Evolutionary conservation across 2,329 filamentous ascomycete species (phyloP).

Genomic region (Thielaviopsis euricoi): DNA sequence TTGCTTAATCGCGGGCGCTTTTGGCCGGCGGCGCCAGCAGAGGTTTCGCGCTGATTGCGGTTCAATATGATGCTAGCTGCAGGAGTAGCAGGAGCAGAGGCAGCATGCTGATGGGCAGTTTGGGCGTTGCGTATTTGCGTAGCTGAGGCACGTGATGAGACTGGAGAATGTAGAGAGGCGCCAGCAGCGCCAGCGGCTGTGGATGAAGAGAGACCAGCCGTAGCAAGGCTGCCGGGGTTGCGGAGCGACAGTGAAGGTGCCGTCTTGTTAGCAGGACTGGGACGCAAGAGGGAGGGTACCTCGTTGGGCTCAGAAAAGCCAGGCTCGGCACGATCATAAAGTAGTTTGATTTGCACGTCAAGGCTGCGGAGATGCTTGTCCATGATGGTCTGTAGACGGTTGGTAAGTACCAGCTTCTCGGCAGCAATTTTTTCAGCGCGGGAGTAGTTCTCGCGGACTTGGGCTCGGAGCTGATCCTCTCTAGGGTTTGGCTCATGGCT

Average conservation of each 20-base stretch:
- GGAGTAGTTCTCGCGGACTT: conserved; percentile 51
- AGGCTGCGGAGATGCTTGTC: conserved; percentile 47
- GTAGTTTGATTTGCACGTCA: conserved; percentile 44
- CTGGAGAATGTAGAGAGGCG: conserved; percentile 20
- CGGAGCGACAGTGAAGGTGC: conserved; percentile 15
- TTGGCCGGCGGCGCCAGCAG: conserved; percentile 32
- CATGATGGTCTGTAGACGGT: conserved; percentile 43
- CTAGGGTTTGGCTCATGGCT: conserved; percentile 59
- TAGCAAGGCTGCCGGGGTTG: conserved; percentile 1
- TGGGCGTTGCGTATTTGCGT: conserved; percentile 34
- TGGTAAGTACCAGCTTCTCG: conserved; percentile 56
- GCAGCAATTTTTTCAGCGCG: conserved; percentile 54
- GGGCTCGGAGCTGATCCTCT: conserved; percentile 50
- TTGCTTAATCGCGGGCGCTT: conserved; percentile 31
- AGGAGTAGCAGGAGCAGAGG: conserved; percentile 43
- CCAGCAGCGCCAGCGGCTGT: background rate
- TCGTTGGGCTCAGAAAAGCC: conserved; percentile 46
- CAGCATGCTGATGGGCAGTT: conserved; percentile 29
- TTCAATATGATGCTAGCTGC: conserved; percentile 43
- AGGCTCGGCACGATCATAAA: conserved; percentile 44
- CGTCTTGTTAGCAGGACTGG: conserved; percentile 35
- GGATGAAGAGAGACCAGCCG: background rate
- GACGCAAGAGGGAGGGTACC: conserved; percentile 44
- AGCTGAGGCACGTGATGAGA: conserved; percentile 21
- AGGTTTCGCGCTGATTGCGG: conserved; percentile 38